Evolutionary conservation across 129 eudicot species (phyloP).

Genomic region (Helianthus tuberosus): DNA sequence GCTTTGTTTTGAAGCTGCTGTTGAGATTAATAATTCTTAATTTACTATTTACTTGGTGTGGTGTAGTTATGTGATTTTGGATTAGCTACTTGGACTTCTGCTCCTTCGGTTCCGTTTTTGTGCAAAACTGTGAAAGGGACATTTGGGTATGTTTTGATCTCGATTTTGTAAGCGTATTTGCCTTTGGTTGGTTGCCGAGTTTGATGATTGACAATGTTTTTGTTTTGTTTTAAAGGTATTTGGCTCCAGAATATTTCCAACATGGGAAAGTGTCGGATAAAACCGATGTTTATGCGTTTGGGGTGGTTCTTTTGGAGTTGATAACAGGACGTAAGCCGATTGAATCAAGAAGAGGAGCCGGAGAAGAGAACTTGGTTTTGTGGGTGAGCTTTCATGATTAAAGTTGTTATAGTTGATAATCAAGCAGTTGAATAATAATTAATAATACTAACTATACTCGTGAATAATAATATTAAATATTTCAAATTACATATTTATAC

Average conservation of each 20-base stretch:
- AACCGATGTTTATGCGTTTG: constrained; percentile 98
- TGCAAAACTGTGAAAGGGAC: constrained; percentile 99
- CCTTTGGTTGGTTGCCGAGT: not conserved
- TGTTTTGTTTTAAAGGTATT: constrained; percentile 54
- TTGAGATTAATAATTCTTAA: not conserved
- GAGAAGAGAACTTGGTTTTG: constrained; percentile 89
- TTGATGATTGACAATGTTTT: not conserved
- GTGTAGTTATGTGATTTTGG: constrained; percentile 94
- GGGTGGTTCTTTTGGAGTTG: constrained; percentile 90
- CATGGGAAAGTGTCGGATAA: constrained; percentile 99
- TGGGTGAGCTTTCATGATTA: constrained; percentile 64
- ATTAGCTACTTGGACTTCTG: constrained; percentile 94
- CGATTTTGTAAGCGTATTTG: not conserved
- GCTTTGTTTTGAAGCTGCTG: not conserved
- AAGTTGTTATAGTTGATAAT: not conserved
- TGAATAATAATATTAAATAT: no score
- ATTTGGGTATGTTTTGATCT: constrained; percentile 75
- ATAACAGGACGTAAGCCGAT: constrained; percentile 94
- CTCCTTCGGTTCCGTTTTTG: constrained; percentile 97
- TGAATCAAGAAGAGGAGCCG: constrained; percentile 73
- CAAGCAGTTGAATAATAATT: not conserved
- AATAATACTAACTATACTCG: no score
- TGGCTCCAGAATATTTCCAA: constrained; percentile 99
- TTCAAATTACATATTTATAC: not conserved
- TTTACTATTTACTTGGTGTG: constrained; percentile 22